phyloP scores from a whole-genome alignment of 495 filamentous ascomycete genomes.

The Tuber umbilicatum region DNA sequence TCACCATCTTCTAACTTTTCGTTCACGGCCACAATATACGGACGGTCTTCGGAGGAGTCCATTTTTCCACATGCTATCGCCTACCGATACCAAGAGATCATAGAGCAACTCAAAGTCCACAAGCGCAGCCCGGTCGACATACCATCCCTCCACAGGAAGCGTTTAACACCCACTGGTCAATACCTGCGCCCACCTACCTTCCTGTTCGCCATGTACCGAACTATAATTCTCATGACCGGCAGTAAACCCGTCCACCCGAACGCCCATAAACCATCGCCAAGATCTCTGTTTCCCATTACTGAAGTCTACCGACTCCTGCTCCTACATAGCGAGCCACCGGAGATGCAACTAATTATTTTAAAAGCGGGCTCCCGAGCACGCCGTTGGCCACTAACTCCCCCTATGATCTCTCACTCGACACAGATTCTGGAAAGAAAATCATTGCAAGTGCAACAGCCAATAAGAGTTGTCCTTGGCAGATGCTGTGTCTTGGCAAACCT shows the following conservation, averaged over 20 bases:
- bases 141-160: too few species aligned
- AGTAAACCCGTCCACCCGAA: not conserved
- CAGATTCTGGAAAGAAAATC: not conserved
- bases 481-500: not conserved
- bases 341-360: not conserved
- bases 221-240: not conserved
- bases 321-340: not conserved
- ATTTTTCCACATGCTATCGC: too few species aligned
- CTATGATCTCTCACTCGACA: not conserved
- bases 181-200: not conserved
- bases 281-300: not conserved
- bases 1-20: too few species aligned
- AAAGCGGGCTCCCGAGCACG: not conserved
- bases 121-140: too few species aligned
- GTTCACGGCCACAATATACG: too few species aligned
- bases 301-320: too few species aligned
- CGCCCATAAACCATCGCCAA: not conserved
- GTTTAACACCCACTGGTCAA: not conserved
- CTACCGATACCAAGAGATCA: too few species aligned
- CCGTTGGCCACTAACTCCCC: not conserved
- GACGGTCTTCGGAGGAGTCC: too few species aligned
- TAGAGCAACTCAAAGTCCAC: too few species aligned
- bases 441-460: not conserved
- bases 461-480: not conserved
- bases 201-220: not conserved